Evolutionary conservation across 805 yeast species (phyloP).

Genomic region (Hanseniaspora clermontiae): DNA sequence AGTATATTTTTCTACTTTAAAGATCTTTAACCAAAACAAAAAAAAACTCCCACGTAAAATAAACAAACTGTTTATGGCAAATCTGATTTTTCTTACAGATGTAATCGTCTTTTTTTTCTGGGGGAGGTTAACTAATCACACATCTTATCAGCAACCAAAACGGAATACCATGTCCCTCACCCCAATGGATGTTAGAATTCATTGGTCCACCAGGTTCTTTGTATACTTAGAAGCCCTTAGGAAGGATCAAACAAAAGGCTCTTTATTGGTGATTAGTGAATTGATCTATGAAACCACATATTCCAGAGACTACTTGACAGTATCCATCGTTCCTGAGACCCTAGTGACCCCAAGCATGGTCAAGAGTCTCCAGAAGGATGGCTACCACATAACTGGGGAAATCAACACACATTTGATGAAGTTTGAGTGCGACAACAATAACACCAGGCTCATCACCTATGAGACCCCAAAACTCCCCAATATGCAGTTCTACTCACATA

Average conservation of each 20-base stretch:
- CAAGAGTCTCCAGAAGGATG: slow-evolving; percentile 14
- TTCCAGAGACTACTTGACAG: neutral
- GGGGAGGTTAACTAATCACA: too few species aligned
- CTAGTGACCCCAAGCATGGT: neutral
- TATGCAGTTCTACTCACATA: slow-evolving; percentile 63
- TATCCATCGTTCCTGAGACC: neutral
- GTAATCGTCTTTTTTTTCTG: too few species aligned
- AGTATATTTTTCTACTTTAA: too few species aligned
- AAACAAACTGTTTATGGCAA: too few species aligned
- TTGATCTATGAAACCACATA: neutral
- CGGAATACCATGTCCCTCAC: neutral
- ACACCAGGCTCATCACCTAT: slow-evolving; percentile 37
- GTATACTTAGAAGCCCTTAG: neutral
- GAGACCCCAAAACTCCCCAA: slow-evolving; percentile 57
- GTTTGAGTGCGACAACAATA: neutral
- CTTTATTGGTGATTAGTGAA: neutral
- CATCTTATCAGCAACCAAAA: too few species aligned
- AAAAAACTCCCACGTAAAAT: too few species aligned
- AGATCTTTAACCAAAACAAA: too few species aligned
- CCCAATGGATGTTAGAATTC: neutral
- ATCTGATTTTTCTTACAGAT: too few species aligned
- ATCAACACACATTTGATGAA: neutral
- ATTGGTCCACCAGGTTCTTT: neutral
- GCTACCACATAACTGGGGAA: slow-evolving; percentile 6
- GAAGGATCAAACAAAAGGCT: neutral